Conservation (phyloP, 495 filamentous ascomycete genomes). For the Aspergillus leporis region DNA sequence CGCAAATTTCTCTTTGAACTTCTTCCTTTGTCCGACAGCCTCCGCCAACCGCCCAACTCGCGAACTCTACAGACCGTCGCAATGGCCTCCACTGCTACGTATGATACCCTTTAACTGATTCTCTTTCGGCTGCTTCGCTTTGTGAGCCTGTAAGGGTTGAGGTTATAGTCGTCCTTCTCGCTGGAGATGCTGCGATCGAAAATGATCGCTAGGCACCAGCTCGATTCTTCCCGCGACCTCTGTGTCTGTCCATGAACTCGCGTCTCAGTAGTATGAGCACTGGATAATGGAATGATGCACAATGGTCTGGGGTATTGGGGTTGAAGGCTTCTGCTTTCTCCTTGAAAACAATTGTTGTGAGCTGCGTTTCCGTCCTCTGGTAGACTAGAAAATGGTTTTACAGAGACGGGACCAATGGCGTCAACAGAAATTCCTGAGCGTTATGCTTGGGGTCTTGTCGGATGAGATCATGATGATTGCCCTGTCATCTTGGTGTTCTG, state of each 20-base stretch:
- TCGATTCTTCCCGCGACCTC: constrained; percentile 71
- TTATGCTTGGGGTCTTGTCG: constrained; percentile 76
- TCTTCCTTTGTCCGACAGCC: constrained; percentile 38
- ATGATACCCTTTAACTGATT: constrained; percentile 49
- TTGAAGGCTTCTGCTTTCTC: constrained; percentile 71
- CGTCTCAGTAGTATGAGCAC: constrained; percentile 41
- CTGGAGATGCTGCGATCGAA: constrained; percentile 58
- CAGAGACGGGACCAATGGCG: constrained; percentile 38
- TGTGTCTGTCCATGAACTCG: constrained; percentile 39
- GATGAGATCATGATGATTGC: constrained; percentile 52
- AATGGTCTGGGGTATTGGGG: constrained; percentile 75
- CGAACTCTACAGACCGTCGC: constrained; percentile 45
- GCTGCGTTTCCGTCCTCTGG: constrained; percentile 34
- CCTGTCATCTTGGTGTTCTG: constrained; percentile 21
- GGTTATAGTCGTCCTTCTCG: constrained; percentile 75
- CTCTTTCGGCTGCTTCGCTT: constrained; percentile 43
- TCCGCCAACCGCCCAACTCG: constrained; percentile 43
- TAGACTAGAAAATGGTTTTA: constrained; percentile 15
- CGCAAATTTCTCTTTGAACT: constrained; percentile 24
- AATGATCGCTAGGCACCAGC: constrained; percentile 63
- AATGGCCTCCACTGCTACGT: constrained; percentile 61
- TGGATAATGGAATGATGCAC: constrained; percentile 37
- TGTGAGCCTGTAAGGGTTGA: constrained; percentile 54
- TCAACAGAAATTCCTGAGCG: constrained; percentile 59
- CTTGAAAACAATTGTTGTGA: constrained; percentile 77